phyloP scores from a whole-genome alignment of 2,329 filamentous ascomycete genomes.

The Cyphellophora europaea region DNA sequence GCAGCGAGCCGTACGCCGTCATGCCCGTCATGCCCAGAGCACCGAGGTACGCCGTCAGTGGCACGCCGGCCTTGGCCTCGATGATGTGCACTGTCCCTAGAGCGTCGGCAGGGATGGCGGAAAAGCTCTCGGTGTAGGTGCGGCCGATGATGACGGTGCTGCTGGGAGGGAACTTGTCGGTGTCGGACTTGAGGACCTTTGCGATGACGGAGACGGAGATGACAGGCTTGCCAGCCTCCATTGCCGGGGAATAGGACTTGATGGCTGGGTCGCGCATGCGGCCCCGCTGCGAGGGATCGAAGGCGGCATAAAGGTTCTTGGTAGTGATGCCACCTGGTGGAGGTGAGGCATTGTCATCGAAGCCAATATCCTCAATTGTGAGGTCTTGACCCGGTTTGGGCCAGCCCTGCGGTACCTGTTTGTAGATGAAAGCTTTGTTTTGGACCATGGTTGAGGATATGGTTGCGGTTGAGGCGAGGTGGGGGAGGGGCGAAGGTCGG shows the following conservation, averaged over 20 bases:
- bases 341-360: slow-evolving; percentile 50
- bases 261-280: slow-evolving; percentile 54
- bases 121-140: slow-evolving; percentile 54
- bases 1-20: slow-evolving; percentile 58
- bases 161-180: slow-evolving; percentile 48
- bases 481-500: no score
- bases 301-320: slow-evolving; percentile 59
- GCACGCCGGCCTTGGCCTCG: slow-evolving; percentile 47
- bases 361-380: slow-evolving; percentile 53
- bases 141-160: slow-evolving; percentile 35
- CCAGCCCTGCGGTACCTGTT: slow-evolving; percentile 54
- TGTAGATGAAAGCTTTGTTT: slow-evolving; percentile 72
- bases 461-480: no score
- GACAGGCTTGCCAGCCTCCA: slow-evolving; percentile 50
- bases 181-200: slow-evolving; percentile 57
- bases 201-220: slow-evolving; percentile 47
- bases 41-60: slow-evolving; percentile 54
- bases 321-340: slow-evolving; percentile 54
- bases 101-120: slow-evolving; percentile 37
- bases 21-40: slow-evolving; percentile 62
- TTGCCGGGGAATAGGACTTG: slow-evolving; percentile 57
- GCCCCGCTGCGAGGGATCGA: slow-evolving; percentile 70
- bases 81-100: slow-evolving; percentile 20
- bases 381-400: slow-evolving; percentile 66
- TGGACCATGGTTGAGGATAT: slow-evolving; percentile 21